Evolutionary conservation across 352 stramenopile species (phyloP), one percentile per base, ranked within the genome.

Genomic region (Phytophthora palmivora): DNA sequence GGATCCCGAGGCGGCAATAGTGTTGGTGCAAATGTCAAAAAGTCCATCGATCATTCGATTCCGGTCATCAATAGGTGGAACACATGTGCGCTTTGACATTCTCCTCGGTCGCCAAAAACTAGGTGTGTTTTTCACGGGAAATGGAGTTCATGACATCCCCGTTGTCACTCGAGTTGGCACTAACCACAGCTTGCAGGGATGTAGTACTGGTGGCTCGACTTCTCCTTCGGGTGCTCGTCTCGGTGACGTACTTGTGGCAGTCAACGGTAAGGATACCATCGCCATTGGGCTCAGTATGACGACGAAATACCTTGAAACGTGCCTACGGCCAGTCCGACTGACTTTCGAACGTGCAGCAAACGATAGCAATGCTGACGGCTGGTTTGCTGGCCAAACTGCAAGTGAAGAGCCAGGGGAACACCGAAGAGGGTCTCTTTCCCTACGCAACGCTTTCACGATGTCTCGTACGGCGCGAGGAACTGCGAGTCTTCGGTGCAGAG

Each of bases 191-290:
- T 42, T 43, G 16, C 26, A 49, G 8, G 34, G 32, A 4, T 33
- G 42, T 21, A 30, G 28, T 47, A 8, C 15, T 36, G 50, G 48
- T 51, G 10, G 30, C 30, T 57, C 36, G 11, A 18, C 45, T 18
- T 56, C 62, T 36, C 15, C 41, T 38, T 62, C 49, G 4, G 58
- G 58, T 0, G 42, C 79, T 43, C 72, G 46, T 6, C 47, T 78
- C 2, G 78, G 82, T 2, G 80, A 91, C 26, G 58, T 88, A 24
- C 70, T 89, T 14, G 69, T 84, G 11, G 78, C 71, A 28, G 78
- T 89, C 9, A 88, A 92, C 36, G 74, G 71, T 18, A 66, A 79
- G 18, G 77, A 83, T n/a, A 52, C 79, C 19, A 55, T 88, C 16
- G 50, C 74, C 5, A 57, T 70, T 44, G 76, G 79, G n/a, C 63